These are phyloP conservation scores for Pinus tabuliformis DNA, from an alignment of 75 land plant genomes.

Conservation along the genomic window DNA sequence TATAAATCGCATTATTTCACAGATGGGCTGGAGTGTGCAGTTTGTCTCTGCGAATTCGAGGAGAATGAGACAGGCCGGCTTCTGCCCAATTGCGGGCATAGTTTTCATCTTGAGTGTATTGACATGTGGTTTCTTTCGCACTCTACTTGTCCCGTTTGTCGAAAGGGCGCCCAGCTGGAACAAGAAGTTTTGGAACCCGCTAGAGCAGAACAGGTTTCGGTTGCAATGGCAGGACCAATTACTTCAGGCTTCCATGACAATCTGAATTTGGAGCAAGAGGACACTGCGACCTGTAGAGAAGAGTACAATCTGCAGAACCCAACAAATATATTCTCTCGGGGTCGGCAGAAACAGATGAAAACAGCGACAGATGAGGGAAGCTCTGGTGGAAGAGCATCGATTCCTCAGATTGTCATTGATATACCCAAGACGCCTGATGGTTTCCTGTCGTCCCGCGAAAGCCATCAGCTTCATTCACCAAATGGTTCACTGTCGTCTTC, in stretches of 20 bases:
- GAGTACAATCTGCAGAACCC: neutral
- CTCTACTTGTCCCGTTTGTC: conserved; percentile 30
- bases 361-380: too few species aligned
- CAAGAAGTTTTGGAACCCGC: neutral
- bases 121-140: conserved; percentile 23
- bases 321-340: neutral
- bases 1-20: too few species aligned
- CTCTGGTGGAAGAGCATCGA: too few species aligned
- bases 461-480: too few species aligned
- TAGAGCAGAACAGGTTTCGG: too few species aligned
- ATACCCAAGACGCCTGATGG: too few species aligned
- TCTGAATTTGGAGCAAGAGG: neutral
- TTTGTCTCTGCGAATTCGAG: conserved; percentile 23
- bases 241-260: neutral
- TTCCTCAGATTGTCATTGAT: too few species aligned
- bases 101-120: conserved; percentile 25
- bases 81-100: conserved; percentile 23
- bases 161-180: neutral
- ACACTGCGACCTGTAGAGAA: neutral
- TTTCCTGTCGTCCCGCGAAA: too few species aligned
- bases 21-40: conserved; percentile 18
- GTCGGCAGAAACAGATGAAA: too few species aligned
- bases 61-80: conserved; percentile 7
- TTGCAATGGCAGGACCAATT: too few species aligned
- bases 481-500: too few species aligned